phyloP scores from a whole-genome alignment of 177 flowering plant genomes.

The Telopea speciosissima region DNA sequence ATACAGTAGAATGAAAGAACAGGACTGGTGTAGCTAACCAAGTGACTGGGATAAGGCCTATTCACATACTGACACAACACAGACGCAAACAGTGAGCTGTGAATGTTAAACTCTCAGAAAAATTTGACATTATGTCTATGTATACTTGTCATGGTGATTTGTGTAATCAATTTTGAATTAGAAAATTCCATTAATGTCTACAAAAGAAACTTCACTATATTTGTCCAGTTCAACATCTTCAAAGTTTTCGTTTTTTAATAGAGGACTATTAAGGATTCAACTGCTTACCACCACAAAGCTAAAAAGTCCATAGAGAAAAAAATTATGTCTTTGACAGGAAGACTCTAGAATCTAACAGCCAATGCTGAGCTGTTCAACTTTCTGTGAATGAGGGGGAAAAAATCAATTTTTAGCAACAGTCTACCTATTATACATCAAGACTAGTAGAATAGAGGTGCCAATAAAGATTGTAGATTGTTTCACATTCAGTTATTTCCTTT shows the following conservation, averaged over 20 bases:
- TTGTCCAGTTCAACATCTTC: not conserved
- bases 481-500: not conserved
- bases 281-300: not conserved
- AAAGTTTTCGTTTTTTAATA: no score
- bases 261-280: not conserved
- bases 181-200: no score
- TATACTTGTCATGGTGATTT: no score
- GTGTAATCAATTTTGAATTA: no score
- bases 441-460: not conserved
- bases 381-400: not conserved
- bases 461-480: not conserved
- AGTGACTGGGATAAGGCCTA: no score
- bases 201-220: no score
- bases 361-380: not conserved
- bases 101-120: no score
- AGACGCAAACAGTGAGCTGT: no score
- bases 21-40: no score
- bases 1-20: no score
- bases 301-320: not conserved
- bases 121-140: no score
- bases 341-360: not conserved
- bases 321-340: not conserved
- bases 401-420: not conserved
- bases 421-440: not conserved
- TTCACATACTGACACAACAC: no score